These are phyloP conservation scores for Ilex paraguariensis DNA, from an alignment of 305 asterid species.

Conservation along the genomic window DNA sequence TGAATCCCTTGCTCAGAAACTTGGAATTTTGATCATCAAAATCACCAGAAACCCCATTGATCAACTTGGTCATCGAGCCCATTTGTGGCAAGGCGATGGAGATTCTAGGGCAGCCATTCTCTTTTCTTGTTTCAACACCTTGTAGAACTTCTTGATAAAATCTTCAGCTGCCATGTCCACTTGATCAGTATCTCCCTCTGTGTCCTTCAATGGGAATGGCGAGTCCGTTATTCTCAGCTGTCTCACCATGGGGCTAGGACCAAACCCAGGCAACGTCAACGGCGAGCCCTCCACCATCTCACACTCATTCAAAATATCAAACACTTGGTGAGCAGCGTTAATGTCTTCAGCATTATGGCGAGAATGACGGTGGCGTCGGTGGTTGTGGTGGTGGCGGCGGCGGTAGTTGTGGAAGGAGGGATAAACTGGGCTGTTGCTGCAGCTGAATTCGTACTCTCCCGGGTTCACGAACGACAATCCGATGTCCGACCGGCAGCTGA, in stretches of 20 bases:
- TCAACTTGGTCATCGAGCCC: conserved; percentile 15
- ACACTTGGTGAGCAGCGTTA: conserved; percentile 16
- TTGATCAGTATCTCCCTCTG: conserved; percentile 19
- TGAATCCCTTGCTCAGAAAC: no score
- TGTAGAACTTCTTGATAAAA: conserved; percentile 37
- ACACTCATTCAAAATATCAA: conserved; percentile 19
- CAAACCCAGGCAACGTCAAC: conserved; percentile 27
- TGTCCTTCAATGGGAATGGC: conserved; percentile 26
- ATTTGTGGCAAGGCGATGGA: conserved; percentile 27
- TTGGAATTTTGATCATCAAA: not conserved
- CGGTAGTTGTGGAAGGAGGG: conserved; percentile 7
- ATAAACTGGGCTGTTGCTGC: conserved; percentile 39
- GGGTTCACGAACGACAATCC: conserved; percentile 23
- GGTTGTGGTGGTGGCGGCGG: conserved; percentile 8
- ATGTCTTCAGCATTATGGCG: conserved; percentile 1
- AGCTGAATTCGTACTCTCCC: conserved; percentile 46
- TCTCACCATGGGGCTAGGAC: conserved; percentile 30
- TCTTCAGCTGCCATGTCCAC: conserved; percentile 47
- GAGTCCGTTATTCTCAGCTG: conserved; percentile 31
- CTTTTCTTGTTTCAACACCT: conserved; percentile 22
- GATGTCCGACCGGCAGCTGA: conserved; percentile 28
- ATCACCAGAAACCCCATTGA: not conserved
- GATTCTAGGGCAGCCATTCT: conserved; percentile 28
- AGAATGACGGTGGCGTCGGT: not conserved
- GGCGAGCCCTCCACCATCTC: conserved; percentile 17